A percentile compares a stretch with the other conserved stretches of the same genome.
phyloP scores from a whole-genome alignment of 2,329 filamentous ascomycete species.

The Fusarium beomiforme region DNA sequence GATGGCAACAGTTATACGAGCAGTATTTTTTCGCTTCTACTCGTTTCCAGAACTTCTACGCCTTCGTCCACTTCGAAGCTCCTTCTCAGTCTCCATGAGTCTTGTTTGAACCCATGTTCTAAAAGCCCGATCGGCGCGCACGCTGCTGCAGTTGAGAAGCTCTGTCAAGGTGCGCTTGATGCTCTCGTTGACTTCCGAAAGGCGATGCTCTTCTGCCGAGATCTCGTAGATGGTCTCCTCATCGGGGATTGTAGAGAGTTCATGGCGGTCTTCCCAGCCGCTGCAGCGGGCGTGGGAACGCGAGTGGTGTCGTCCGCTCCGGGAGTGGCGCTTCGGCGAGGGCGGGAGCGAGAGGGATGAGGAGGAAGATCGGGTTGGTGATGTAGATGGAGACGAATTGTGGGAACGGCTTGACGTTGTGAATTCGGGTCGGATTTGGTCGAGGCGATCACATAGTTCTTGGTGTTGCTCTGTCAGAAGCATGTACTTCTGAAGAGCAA shows the following conservation, averaged over 20 bases:
- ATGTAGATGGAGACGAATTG: constrained; percentile 65
- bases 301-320: constrained; percentile 42
- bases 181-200: constrained; percentile 67
- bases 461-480: constrained; percentile 65
- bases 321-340: constrained; percentile 57
- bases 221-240: constrained; percentile 60
- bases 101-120: constrained; percentile 68
- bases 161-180: constrained; percentile 71
- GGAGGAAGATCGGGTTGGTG: constrained; percentile 64
- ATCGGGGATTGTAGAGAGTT: constrained; percentile 56
- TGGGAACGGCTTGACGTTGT: constrained; percentile 48
- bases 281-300: constrained; percentile 47
- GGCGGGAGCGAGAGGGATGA: constrained; percentile 60
- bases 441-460: constrained; percentile 60
- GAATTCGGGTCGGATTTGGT: constrained; percentile 59
- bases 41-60: constrained; percentile 54
- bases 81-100: constrained; percentile 69
- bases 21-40: constrained; percentile 16
- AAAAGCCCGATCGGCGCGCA: constrained; percentile 61
- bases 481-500: constrained; percentile 65
- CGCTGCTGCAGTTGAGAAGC: constrained; percentile 68
- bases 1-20: neutral
- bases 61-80: constrained; percentile 63
- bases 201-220: constrained; percentile 62
- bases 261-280: constrained; percentile 47